Base-by-base conservation (phyloP, 768 basidiomycete species). In the Boletus subparvulus region DNA sequence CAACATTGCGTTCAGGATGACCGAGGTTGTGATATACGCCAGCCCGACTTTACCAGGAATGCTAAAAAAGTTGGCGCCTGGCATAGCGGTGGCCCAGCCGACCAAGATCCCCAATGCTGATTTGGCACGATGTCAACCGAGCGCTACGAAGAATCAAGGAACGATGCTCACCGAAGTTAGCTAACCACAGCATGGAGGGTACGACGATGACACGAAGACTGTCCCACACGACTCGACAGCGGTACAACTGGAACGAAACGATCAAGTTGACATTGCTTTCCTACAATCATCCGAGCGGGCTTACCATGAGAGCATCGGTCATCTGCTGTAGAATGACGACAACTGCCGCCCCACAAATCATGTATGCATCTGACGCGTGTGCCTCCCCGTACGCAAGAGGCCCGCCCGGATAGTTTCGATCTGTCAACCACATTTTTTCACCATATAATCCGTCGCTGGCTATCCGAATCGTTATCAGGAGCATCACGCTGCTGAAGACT, bases 191-290 rank as follows among this genome's bases (percentile, higher is more conserved):
- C 28, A 60, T 19, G 17, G 47, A 45, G 6, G 62, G 65, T 6
- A 55, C 32, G 8, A 57, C n/a, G 30, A 54, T 35, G 21, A 39
- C 52, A 19, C 33, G 8, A 39, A 41, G 45, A 33, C 50, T 58
- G 12, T 59, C 32, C 72, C 72, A 76, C 17, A 76, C 59, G 19
- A 73, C 57, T 32, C 56, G 73, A 58, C 72, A 73, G 12, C 75
- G 75, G 54, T 73, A 71, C 6, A 78, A 61, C 75, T 75, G 47
- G 16, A 75, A 39, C 49, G 42, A 50, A n/a, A 4, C 14, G 17
- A 6, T 14, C 39, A 6, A 16, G n/a, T 42, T 14, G 28, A 24
- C 11, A 21, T 12, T 13, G 2, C 11, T 17, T 13, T 30, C 14
- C 12, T 35, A 16, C 10, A 10, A 16, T 3, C 11, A 26, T 17